phyloP scores from a whole-genome alignment of 768 basidiomycete genomes.

The Gloeopeniophorella convolvens region DNA sequence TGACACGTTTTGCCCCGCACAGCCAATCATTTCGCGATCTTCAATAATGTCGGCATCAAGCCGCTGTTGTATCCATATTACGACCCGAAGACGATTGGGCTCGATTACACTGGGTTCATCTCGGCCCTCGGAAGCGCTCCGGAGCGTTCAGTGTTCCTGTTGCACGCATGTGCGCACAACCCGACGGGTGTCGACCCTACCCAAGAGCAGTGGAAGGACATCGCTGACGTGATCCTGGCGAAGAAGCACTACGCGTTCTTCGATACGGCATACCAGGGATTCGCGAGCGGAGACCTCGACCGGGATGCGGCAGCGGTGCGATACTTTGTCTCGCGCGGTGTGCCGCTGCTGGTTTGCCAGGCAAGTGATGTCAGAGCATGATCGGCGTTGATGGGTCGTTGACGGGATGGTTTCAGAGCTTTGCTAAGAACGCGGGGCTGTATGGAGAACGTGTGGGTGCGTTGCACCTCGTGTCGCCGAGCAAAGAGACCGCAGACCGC shows the following conservation, averaged over 20 bases:
- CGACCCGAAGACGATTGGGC: slow-evolving; percentile 80
- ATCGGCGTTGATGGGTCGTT: not conserved
- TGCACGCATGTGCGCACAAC: slow-evolving; percentile 96
- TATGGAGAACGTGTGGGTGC: slow-evolving; percentile 95
- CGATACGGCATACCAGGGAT: slow-evolving; percentile 96
- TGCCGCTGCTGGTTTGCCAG: slow-evolving; percentile 85
- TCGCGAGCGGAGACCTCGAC: slow-evolving; percentile 88
- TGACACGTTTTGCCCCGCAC: not conserved
- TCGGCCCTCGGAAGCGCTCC: slow-evolving; percentile 56
- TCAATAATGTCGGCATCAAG: slow-evolving; percentile 83
- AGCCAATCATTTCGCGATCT: slow-evolving; percentile 89
- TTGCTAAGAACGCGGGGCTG: slow-evolving; percentile 94
- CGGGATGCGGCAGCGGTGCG: slow-evolving; percentile 89
- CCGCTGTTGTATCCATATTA: slow-evolving; percentile 93
- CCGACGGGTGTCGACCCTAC: slow-evolving; percentile 96
- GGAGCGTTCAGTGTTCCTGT: slow-evolving; percentile 73
- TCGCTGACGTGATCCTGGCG: slow-evolving; percentile 64
- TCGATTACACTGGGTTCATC: slow-evolving; percentile 72
- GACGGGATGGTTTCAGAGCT: slow-evolving; percentile 53
- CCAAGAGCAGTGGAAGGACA: slow-evolving; percentile 71
- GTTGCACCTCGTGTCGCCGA: slow-evolving; percentile 71
- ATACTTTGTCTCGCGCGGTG: slow-evolving; percentile 69
- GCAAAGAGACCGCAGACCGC: slow-evolving; percentile 57
- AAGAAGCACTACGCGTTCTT: slow-evolving; percentile 87
- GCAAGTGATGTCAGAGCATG: slow-evolving; percentile 32